Evolutionary conservation across 495 filamentous ascomycete species (phyloP), one percentile per base, ranked within the genome.

Genomic region (Penicillium pulvis): DNA sequence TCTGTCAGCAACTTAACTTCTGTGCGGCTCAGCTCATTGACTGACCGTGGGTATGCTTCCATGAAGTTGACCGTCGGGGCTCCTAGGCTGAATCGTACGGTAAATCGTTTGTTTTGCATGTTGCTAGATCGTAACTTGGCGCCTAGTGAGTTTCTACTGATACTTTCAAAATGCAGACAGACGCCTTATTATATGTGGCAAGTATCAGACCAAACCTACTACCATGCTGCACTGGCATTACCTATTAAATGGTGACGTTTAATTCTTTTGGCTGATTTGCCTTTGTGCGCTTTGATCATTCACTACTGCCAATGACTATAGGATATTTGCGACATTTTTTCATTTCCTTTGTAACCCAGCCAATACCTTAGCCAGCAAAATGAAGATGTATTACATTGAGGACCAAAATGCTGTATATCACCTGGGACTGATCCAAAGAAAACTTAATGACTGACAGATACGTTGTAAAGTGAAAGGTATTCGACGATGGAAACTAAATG

Each of bases 1-100:
- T 59, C 47, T n/a, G 65, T 71, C 50, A 74, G 63, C 39, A 52
- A 47, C 44, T 51, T 59, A 28, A 74, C 12, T 39, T 74, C 59
- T 10, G 20, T 41, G 6, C 57, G 57, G n/a, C 45, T 57, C 42
- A 74, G 55, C 20, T 69, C 63, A 11, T 26, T 46, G 20, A 71
- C 44, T 26, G 43, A 54, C 51, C 57, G 45, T 20, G 66, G 65
- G 39, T 69, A 65, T 45, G 36, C 24, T 48, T 55, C 39, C 14
- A 17, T n/a, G 39, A 41, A 41, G 4, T 12, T 41, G 14, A n/a
- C 16, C 7, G 16, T 16, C 4, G 11, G 39, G 39, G n/a, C 14
- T 1, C 14, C 14, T 4, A 41, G 39, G 39, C 16, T 41, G 39
- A 41, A 41, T 16, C 14, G 39, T n/a, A 2, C 14, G 6, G 16